These are phyloP conservation scores for Fimicolochytrium jonesii DNA, from an alignment of 192 early-diverging fungal genomes.

Conservation along the genomic window DNA sequence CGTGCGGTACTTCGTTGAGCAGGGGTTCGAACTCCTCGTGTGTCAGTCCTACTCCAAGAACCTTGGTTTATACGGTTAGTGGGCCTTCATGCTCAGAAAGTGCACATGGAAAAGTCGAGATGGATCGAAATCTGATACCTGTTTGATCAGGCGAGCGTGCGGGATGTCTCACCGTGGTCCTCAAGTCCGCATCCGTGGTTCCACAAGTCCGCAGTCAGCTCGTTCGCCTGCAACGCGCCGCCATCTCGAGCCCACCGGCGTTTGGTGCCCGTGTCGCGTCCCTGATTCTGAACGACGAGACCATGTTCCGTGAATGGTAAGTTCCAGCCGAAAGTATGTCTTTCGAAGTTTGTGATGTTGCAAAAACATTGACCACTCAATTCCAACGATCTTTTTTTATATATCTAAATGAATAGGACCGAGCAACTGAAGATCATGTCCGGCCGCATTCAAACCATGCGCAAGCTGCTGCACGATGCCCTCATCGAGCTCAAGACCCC, in stretches of 20 bases:
- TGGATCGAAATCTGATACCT: too few relatives aligned
- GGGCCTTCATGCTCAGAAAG: too few relatives aligned
- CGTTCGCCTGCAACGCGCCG: constrained; percentile 75
- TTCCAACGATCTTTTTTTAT: too few relatives aligned
- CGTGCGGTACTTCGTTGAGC: constrained; percentile 86
- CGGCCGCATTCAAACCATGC: constrained; percentile 86
- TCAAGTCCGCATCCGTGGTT: constrained; percentile 47
- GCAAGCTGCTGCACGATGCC: constrained; percentile 58
- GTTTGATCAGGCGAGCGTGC: constrained; percentile 66
- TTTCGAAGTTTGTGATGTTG: too few relatives aligned
- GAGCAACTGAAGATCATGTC: constrained; percentile 65
- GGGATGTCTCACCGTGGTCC: constrained; percentile 80
- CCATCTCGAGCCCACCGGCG: constrained; percentile 85
- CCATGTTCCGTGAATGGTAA: constrained; percentile 82
- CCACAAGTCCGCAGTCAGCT: constrained; percentile 72
- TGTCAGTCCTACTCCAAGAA: constrained; percentile 97
- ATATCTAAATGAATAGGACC: too few relatives aligned
- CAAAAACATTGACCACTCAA: too few relatives aligned
- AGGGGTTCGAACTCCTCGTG: constrained; percentile 87
- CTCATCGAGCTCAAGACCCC: constrained; percentile 76
- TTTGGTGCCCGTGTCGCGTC: constrained; percentile 87
- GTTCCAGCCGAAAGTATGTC: too few relatives aligned
- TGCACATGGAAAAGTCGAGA: too few relatives aligned
- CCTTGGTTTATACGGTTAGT: constrained; percentile 90
- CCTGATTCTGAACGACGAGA: constrained; percentile 74